Evolutionary conservation across 305 asterid species (phyloP).

Genomic region (Fraxinus angustifolia): DNA sequence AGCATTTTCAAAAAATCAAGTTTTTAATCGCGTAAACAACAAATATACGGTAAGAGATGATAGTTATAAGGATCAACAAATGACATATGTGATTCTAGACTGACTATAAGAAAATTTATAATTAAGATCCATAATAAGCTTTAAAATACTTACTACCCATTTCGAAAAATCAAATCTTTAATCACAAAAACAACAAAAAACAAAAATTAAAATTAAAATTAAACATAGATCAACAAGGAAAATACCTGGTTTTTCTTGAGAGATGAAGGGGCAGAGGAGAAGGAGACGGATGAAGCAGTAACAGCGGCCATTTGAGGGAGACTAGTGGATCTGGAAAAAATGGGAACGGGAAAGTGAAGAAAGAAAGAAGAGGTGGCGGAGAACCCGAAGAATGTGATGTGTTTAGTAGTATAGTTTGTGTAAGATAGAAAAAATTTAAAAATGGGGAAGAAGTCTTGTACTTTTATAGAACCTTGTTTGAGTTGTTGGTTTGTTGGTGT

Average conservation of each 20-base stretch:
- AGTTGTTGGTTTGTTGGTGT: constrained; percentile 5
- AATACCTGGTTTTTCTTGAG: constrained; percentile 62
- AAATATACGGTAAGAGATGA: neutral
- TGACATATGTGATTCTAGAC: neutral
- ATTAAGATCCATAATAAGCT: neutral
- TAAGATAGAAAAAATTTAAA: no score
- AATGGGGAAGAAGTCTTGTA: neutral
- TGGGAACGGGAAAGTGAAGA: neutral
- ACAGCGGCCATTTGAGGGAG: constrained; percentile 61
- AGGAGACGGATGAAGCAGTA: constrained; percentile 46
- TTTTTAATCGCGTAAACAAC: neutral
- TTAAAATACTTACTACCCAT: neutral
- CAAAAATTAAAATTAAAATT: neutral
- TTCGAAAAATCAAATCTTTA: neutral
- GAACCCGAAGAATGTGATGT: neutral
- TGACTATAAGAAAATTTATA: neutral
- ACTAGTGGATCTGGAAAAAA: constrained; percentile 39
- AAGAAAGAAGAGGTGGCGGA: constrained; percentile 15
- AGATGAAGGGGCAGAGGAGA: constrained; percentile 49
- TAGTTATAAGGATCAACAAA: neutral
- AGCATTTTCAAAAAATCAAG: neutral
- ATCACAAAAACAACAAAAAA: neutral
- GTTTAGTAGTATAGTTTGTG: neutral
- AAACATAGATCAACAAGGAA: constrained; percentile 19
- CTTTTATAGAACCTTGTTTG: neutral